phyloP scores from a whole-genome alignment of 2,329 filamentous ascomycete species.

The Zymoseptoria ardabiliae region DNA sequence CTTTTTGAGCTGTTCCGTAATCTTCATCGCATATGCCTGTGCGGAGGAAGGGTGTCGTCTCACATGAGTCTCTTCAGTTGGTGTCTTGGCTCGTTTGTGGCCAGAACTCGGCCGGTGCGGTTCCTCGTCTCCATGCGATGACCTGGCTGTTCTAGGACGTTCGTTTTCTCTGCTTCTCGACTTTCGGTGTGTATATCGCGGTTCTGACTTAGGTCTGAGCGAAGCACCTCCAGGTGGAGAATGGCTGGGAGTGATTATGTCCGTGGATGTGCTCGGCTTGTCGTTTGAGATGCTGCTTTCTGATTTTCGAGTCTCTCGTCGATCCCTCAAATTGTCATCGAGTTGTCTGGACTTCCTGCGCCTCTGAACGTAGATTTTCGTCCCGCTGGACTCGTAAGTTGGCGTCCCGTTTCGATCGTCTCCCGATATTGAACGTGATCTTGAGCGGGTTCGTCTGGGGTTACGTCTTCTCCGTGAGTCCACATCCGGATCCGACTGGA shows the following conservation, averaged over 20 bases:
- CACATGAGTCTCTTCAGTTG: slow-evolving; percentile 4
- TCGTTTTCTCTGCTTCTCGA: slow-evolving; percentile 10
- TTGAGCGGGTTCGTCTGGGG: slow-evolving; percentile 16
- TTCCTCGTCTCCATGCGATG: slow-evolving; percentile 5
- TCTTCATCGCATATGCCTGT: slow-evolving; percentile 16
- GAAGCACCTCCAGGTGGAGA: slow-evolving; percentile 11
- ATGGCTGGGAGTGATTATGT: slow-evolving; percentile 23
- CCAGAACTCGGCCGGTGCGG: slow-evolving; percentile 4
- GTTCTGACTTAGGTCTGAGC: slow-evolving; percentile 11
- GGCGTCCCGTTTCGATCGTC: slow-evolving; percentile 15
- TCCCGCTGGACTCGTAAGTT: slow-evolving; percentile 27
- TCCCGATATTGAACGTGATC: slow-evolving; percentile 18
- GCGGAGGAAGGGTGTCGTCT: slow-evolving; percentile 15
- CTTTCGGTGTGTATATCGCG: slow-evolving; percentile 9
- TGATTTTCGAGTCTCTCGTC: slow-evolving; percentile 20
- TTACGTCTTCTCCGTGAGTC: slow-evolving; percentile 19
- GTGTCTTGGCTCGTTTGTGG: slow-evolving; percentile 9
- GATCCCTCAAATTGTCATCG: slow-evolving; percentile 16
- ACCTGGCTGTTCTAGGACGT: slow-evolving; percentile 5
- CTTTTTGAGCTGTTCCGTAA: slow-evolving; percentile 16
- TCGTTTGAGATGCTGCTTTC: slow-evolving; percentile 22
- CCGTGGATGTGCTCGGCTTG: slow-evolving; percentile 24
- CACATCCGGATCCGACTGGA: slow-evolving; percentile 20
- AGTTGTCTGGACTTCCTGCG: slow-evolving; percentile 17
- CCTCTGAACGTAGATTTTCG: slow-evolving; percentile 29